Conservation (phyloP, 306 rosid species). For the Alnus glutinosa region DNA sequence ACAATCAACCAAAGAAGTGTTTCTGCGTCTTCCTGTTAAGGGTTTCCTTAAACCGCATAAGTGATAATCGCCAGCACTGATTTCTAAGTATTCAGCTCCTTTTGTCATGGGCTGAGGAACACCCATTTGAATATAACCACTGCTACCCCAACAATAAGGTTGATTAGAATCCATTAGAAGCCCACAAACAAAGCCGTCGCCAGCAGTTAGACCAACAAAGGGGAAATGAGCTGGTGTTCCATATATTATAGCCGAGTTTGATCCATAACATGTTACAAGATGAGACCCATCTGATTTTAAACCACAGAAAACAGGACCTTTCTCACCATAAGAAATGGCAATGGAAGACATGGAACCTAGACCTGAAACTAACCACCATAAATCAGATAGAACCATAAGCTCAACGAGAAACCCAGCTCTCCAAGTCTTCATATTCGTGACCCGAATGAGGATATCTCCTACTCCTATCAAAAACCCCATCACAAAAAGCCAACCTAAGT, state of each 20-base stretch:
- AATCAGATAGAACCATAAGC: conserved; percentile 47
- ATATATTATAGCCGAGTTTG: conserved; percentile 71
- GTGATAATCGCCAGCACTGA: conserved; percentile 95
- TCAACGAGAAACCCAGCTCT: conserved; percentile 32
- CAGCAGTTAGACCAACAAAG: conserved; percentile 78
- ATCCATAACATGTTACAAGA: conserved; percentile 75
- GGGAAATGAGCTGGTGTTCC: conserved; percentile 69
- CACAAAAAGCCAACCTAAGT: conserved; percentile 17
- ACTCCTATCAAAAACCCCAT: conserved; percentile 35
- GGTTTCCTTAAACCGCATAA: conserved; percentile 76
- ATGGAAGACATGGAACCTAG: conserved; percentile 90
- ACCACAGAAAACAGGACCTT: conserved; percentile 79
- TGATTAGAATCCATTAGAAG: conserved; percentile 72
- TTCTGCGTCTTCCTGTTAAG: conserved; percentile 57
- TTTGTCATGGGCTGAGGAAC: conserved; percentile 82
- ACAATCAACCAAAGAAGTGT: conserved; percentile 74
- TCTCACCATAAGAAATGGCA: conserved; percentile 86
- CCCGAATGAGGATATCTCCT: conserved; percentile 33
- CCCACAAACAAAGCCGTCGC: conserved; percentile 92
- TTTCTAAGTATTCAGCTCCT: conserved; percentile 68
- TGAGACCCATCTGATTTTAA: conserved; percentile 87
- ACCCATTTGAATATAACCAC: conserved; percentile 68
- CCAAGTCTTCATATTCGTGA: conserved; percentile 42
- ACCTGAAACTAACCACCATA: conserved; percentile 52
- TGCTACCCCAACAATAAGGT: conserved; percentile 97